phyloP scores from a whole-genome alignment of 495 filamentous ascomycete genomes.

The Hypoxylon fuscum region DNA sequence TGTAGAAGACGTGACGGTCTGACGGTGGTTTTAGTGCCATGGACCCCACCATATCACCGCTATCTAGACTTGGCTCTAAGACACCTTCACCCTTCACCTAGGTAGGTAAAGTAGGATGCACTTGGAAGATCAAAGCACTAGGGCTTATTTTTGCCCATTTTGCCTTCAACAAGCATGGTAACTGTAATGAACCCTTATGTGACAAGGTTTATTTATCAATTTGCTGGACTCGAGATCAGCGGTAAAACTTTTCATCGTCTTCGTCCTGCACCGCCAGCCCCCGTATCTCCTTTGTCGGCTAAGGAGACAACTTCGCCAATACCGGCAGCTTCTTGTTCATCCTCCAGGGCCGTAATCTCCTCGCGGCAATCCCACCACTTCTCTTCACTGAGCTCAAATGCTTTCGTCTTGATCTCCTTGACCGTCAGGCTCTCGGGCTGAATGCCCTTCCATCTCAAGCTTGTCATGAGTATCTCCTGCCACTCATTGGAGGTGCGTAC shows the following conservation, averaged over 20 bases:
- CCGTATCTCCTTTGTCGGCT: constrained; percentile 68
- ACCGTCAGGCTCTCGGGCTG: constrained; percentile 70
- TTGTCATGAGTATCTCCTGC: constrained; percentile 84
- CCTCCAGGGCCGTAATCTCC: constrained; percentile 90
- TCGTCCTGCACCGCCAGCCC: constrained; percentile 64
- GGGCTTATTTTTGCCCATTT: too few relatives aligned
- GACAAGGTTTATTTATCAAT: too few relatives aligned
- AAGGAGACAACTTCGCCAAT: constrained; percentile 95
- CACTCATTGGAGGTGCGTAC: constrained; percentile 85
- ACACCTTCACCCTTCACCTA: too few relatives aligned
- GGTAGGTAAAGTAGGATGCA: too few relatives aligned
- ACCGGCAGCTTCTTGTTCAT: constrained; percentile 94
- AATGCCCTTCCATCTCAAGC: constrained; percentile 65
- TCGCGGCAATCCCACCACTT: constrained; percentile 99
- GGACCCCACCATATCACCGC: too few relatives aligned
- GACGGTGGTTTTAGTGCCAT: too few relatives aligned
- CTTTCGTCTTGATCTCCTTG: constrained; percentile 90
- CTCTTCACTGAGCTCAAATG: constrained; percentile 88
- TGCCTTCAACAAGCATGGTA: too few relatives aligned
- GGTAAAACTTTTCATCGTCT: constrained; percentile 63
- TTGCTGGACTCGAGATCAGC: too few relatives aligned
- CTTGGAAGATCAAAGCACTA: too few relatives aligned
- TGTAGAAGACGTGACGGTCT: too few relatives aligned
- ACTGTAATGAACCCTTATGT: too few relatives aligned
- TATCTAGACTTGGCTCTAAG: too few relatives aligned